Evolutionary conservation across 2,329 filamentous ascomycete genomes (phyloP), one percentile per base, ranked within the genome.

Genomic region (Phaeosphaeria sp.): DNA sequence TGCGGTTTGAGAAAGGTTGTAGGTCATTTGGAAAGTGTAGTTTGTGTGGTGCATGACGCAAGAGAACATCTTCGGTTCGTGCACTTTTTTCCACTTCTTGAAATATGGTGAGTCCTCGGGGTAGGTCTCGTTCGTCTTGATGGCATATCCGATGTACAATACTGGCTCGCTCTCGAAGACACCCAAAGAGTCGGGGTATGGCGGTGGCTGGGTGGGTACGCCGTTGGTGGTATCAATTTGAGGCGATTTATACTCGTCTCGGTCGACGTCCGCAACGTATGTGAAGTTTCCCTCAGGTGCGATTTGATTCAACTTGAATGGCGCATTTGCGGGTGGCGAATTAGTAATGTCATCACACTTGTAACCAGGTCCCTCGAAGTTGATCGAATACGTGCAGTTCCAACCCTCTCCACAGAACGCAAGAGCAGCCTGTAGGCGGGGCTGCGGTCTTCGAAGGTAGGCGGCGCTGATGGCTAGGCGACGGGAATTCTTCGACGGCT

Each of bases 371-470:
- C 68, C 76, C 36, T 67, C 18, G 49, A 78, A 77, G 7, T 59
- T 68, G 51, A 77, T 69, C 0, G 61, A 50, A 36, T 77, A 78
- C 1, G 74, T 75, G 55, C 75, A 77, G 42, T 78, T 77, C 65
- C 64, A 78, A 30, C 72, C 68, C 21, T 65, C 52, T 2, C 71
- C 75, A 40, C 76, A 78, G 11, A 69, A 66, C 5, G 66, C 56
- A 6, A 65, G 18, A 9, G 68, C 65, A 7, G 71, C 74, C 40
- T 64, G 64, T 8, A 66, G 53, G 6, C 64, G 57, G 13, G 61
- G 53, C 33, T 74, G 69, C 24, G 75, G 63, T 47, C 72, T 71
- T 17, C 70, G 65, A n/a, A 73, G 52, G 52, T 77, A 78, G 5
- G 68, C 69, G 18, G 63, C 68, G n/a, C 69, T 74, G 43, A 73